A percentile compares a stretch with the other conserved stretches of the same genome.
These are phyloP conservation scores for Citrus maxima DNA, from an alignment of 345 rosid genomes.

Conservation along the genomic window DNA sequence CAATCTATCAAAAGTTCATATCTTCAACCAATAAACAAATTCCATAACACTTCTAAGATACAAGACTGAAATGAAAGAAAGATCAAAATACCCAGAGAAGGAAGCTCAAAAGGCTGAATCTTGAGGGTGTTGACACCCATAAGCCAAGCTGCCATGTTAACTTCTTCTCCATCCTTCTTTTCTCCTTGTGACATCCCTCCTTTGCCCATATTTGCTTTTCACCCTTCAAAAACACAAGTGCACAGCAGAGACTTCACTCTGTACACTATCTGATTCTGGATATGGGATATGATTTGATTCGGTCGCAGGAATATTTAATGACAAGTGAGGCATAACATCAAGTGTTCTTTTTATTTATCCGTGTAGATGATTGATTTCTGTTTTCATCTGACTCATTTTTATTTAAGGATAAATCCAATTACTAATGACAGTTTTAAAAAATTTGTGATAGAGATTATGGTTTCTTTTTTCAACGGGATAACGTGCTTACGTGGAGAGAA, in stretches of 20 bases:
- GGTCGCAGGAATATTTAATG: too few relatives aligned
- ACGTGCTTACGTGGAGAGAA: too few relatives aligned
- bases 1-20: not conserved
- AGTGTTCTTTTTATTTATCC: too few relatives aligned
- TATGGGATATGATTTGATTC: too few relatives aligned
- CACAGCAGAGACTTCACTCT: not conserved
- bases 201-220: slow-evolving; percentile 41
- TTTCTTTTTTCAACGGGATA: too few relatives aligned
- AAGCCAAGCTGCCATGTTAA: slow-evolving; percentile 92
- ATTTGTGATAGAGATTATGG: too few relatives aligned
- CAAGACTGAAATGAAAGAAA: not conserved
- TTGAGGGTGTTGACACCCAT: slow-evolving; percentile 71
- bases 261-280: not conserved
- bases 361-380: too few relatives aligned
- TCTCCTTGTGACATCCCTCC: slow-evolving; percentile 69
- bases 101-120: slow-evolving; percentile 77
- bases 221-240: not conserved
- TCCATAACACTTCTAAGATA: not conserved
- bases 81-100: slow-evolving; percentile 52
- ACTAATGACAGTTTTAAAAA: too few relatives aligned
- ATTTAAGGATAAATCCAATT: too few relatives aligned
- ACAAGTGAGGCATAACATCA: too few relatives aligned
- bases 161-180: slow-evolving; percentile 41
- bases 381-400: too few relatives aligned
- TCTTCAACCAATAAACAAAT: not conserved